Evolutionary conservation across 305 asterid genomes (phyloP), one percentile per base, ranked within the genome.

Genomic region (Fraxinus latifolia): DNA sequence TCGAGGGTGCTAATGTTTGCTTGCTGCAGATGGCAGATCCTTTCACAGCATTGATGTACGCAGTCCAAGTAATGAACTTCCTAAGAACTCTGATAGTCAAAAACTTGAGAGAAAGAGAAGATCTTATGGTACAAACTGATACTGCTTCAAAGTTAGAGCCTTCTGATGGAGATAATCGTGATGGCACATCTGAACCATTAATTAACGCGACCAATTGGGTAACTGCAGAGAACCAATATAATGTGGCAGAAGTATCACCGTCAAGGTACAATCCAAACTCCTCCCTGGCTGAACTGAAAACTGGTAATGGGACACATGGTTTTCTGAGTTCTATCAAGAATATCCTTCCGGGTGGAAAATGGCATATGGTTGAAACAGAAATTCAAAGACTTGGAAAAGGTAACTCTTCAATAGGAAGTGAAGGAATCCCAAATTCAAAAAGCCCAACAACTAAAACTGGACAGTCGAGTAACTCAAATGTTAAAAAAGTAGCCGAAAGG

Each of bases 41-140:
- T 15, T 77, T 90, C 53, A 90, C 90, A 8, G 93, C 93, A 78
- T 82, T 90, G 53, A 87, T 84, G 90, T 86, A 89, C 76, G 92
- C 92, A 12, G 93, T 90, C 42, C 90, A 87, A 89, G 93, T 90
- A 25, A 90, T 87, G 80, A 90, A 89, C 87, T 85, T 90, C 67
- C 79, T 90, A 17, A 86, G 83, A 78, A 85, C 90, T 14, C 81
- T 90, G 55, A 89, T 88, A 42, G 23, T 60, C 15, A 86, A 80
- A 78, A 83, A 85, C 25, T 76, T 87, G 50, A 83, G 85, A 29
- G 90, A 89, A 53, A 88, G 93, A 3, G 82, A 79, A 55, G 89
- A 83, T n/a, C 33, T 37, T 37, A 60, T 9, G 17, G 77, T 80
- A n/a, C 36, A 67, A 27, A 67, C 74, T 29, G 42, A 70, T 14